Conservation (phyloP, 164 flowering plant genomes). For the Saururus chinensis region DNA sequence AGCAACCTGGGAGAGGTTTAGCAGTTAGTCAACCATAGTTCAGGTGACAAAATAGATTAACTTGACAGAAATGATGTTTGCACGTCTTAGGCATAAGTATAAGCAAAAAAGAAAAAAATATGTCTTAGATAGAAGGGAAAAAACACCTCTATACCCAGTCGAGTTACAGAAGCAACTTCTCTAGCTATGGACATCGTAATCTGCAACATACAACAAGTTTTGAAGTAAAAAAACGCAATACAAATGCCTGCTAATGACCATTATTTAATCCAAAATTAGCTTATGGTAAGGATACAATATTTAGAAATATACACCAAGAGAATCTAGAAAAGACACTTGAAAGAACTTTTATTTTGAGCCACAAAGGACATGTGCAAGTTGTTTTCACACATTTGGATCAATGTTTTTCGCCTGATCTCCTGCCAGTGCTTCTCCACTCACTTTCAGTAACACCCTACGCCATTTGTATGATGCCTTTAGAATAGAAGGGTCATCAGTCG, state of each 20-base stretch:
- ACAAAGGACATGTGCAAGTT: background rate
- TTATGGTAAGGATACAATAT: too few species aligned
- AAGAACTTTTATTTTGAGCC: background rate
- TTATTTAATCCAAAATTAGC: background rate
- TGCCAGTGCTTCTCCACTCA: constrained; percentile 97
- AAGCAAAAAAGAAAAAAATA: background rate
- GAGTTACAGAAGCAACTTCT: constrained; percentile 90
- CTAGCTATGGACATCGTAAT: constrained; percentile 91
- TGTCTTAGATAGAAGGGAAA: too few species aligned
- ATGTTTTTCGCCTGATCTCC: constrained; percentile 82
- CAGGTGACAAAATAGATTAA: background rate
- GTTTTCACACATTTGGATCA: constrained; percentile 72
- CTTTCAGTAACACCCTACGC: constrained; percentile 95
- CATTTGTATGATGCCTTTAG: constrained; percentile 51
- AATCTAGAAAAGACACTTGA: background rate
- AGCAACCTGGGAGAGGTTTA: constrained; percentile 57
- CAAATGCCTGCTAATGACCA: background rate
- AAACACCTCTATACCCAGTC: constrained; percentile 81
- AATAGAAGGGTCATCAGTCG: constrained; percentile 33
- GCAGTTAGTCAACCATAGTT: background rate
- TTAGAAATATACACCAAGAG: background rate
- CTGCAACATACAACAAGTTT: constrained; percentile 18
- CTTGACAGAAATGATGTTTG: background rate
- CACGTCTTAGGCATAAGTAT: constrained; percentile 2
- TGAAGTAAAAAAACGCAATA: background rate